These are phyloP conservation scores for Saccharomyces hybrid DNA, from an alignment of 1,139 yeast species.

Conservation along the genomic window DNA sequence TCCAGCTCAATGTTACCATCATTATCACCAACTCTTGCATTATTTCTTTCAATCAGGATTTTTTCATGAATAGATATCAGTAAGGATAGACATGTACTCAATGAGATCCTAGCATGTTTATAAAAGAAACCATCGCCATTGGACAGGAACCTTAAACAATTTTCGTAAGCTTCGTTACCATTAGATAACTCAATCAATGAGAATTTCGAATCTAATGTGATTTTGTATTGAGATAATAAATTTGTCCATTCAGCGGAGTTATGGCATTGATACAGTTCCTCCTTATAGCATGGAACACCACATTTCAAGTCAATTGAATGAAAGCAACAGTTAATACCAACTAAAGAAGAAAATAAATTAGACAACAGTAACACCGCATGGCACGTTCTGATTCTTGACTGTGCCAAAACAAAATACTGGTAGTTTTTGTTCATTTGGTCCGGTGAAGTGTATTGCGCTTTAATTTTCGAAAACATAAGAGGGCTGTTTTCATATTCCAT, in stretches of 20 bases:
- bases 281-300: constrained; percentile 62
- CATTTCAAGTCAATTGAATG: constrained; percentile 54
- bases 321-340: constrained; percentile 54
- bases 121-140: constrained; percentile 36
- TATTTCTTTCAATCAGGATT: constrained; percentile 46
- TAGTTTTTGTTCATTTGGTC: constrained; percentile 45
- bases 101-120: constrained; percentile 39
- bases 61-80: constrained; percentile 68
- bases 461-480: constrained; percentile 29
- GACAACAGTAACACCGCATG: constrained; percentile 71
- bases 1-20: constrained; percentile 33
- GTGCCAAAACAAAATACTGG: constrained; percentile 71
- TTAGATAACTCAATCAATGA: constrained; percentile 50
- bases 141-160: constrained; percentile 43
- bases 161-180: constrained; percentile 45
- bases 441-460: constrained; percentile 29
- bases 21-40: constrained; percentile 21
- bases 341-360: constrained; percentile 59
- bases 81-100: constrained; percentile 54
- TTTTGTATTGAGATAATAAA: constrained; percentile 31
- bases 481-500: constrained; percentile 31
- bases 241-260: constrained; percentile 53
- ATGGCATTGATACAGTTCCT: constrained; percentile 60
- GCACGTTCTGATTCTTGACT: constrained; percentile 77
- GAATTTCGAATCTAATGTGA: constrained; percentile 42